Percentiles rank a stretch among this genome's conserved stretches.
phyloP scores from a whole-genome alignment of 768 basidiomycete species.

The Asterophora lycoperdoides region DNA sequence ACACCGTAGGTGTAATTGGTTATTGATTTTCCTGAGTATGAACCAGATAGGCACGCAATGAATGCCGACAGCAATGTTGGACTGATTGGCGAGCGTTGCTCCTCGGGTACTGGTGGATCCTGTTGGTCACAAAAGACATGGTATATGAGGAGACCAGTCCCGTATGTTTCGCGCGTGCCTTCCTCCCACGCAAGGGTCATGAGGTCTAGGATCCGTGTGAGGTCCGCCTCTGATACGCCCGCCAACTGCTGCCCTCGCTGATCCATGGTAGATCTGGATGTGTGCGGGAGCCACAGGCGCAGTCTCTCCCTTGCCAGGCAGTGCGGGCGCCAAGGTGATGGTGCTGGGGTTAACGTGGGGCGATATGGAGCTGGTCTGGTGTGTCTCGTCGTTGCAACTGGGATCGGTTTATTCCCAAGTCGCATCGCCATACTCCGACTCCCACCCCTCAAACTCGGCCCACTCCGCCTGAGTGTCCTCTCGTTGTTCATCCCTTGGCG shows the following conservation, averaged over 20 bases:
- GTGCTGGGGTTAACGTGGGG: constrained; percentile 11
- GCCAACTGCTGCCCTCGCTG: not conserved
- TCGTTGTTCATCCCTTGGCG: not conserved
- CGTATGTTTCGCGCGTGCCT: constrained; percentile 31
- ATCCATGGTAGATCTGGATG: not conserved
- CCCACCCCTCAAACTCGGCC: not conserved
- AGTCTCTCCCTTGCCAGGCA: constrained; percentile 24
- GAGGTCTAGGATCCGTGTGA: constrained; percentile 21
- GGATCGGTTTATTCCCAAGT: not conserved
- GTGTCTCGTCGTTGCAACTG: not conserved
- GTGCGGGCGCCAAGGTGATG: constrained; percentile 21
- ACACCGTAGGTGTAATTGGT: constrained; percentile 35
- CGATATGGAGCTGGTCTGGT: constrained; percentile 1
- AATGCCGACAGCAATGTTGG: constrained; percentile 25
- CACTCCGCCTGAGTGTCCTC: not conserved
- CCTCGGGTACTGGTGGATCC: constrained; percentile 24
- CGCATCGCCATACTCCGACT: not conserved
- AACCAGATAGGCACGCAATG: constrained; percentile 26
- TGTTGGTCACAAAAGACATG: constrained; percentile 37
- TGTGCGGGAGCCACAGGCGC: constrained; percentile 20
- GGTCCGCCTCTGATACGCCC: constrained; percentile 17
- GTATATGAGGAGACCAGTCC: constrained; percentile 31
- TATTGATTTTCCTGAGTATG: constrained; percentile 29
- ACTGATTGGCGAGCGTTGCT: constrained; percentile 23
- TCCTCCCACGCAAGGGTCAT: constrained; percentile 25